These are phyloP conservation scores for Diplotaxis tenuifolia DNA, from an alignment of 345 rosid species.

Conservation along the genomic window DNA sequence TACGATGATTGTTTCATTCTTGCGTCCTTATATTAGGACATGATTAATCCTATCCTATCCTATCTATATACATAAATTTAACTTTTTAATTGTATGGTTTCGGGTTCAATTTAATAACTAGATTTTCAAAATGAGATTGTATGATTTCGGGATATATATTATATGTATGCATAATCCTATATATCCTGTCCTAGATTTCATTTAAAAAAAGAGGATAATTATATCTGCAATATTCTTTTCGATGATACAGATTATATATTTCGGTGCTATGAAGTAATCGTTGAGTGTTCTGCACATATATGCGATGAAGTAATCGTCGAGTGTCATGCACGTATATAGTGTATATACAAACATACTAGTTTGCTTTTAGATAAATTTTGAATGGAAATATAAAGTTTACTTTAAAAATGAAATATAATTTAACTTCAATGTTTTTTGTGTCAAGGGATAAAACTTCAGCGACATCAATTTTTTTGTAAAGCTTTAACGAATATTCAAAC, in stretches of 20 bases:
- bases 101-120: too few species aligned
- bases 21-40: slow-evolving; percentile 30
- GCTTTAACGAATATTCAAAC: neutral
- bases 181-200: too few species aligned
- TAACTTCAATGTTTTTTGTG: neutral
- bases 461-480: neutral
- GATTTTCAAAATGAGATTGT: too few species aligned
- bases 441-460: slow-evolving; percentile 1
- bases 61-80: slow-evolving; percentile 22
- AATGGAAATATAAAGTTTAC: neutral
- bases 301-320: neutral
- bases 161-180: too few species aligned
- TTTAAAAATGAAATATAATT: neutral
- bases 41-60: slow-evolving; percentile 5
- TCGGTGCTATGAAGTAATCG: neutral
- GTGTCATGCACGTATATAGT: neutral
- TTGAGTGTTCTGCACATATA: neutral
- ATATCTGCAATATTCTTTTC: neutral
- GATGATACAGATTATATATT: neutral
- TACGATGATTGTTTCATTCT: slow-evolving; percentile 39
- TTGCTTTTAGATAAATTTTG: neutral
- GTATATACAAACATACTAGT: neutral
- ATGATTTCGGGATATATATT: too few species aligned
- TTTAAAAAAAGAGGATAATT: too few species aligned
- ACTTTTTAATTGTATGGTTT: slow-evolving; percentile 11